These are phyloP conservation scores for Helianthus tuberosus DNA, from an alignment of 129 eudicot genomes.

Conservation along the genomic window DNA sequence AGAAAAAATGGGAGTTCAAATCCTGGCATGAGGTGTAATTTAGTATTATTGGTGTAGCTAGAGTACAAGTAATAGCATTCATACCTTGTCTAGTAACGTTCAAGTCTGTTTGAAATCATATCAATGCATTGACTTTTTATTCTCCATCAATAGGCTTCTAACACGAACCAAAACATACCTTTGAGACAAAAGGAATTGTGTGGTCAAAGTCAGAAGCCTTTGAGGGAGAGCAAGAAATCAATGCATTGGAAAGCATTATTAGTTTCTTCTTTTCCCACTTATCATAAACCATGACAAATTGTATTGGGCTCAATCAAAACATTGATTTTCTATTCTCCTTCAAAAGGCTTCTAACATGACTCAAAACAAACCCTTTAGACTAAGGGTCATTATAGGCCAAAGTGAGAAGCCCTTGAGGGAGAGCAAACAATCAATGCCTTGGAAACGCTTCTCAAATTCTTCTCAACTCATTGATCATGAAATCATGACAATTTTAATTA, in stretches of 20 bases:
- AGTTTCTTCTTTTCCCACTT: slow-evolving; percentile 15
- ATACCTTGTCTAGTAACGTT: background rate
- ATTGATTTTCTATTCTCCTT: slow-evolving; percentile 21
- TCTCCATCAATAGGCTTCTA: slow-evolving; percentile 31
- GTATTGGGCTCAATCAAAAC: slow-evolving; percentile 28
- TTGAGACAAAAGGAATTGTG: background rate
- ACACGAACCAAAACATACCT: slow-evolving; percentile 23
- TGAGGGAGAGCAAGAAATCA: slow-evolving; percentile 44
- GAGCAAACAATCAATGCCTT: slow-evolving; percentile 35
- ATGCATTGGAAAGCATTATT: slow-evolving; percentile 34
- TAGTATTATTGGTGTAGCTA: background rate
- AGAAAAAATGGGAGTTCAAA: no score
- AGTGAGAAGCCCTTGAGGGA: slow-evolving; percentile 46
- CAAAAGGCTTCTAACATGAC: slow-evolving; percentile 17
- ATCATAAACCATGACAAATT: slow-evolving; percentile 13
- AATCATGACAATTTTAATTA: slow-evolving; percentile 16
- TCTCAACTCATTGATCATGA: slow-evolving; percentile 19
- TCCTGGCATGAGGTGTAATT: no score
- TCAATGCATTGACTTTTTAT: slow-evolving; percentile 5
- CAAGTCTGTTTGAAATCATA: background rate
- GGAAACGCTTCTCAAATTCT: background rate
- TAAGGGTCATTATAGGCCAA: background rate
- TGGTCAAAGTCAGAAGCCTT: slow-evolving; percentile 32
- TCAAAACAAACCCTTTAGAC: slow-evolving; percentile 1
- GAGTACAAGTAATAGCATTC: background rate